Conservation (phyloP, 257 asterid species). For the Lycium ferocissimum region DNA sequence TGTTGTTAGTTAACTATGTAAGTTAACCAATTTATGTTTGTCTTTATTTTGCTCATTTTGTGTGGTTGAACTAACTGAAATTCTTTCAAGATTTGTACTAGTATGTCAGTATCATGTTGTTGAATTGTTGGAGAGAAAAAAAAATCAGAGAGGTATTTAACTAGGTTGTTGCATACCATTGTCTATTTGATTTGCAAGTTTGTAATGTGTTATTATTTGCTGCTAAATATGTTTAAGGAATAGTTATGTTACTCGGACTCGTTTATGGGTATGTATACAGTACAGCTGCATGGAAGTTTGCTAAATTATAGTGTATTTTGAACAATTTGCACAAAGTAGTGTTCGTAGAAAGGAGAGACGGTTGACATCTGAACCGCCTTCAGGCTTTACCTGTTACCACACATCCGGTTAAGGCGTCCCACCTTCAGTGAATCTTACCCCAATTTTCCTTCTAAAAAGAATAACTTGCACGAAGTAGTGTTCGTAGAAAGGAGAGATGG, state of each 20-base stretch:
- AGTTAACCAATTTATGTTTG: constrained; percentile 14
- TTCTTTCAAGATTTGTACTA: background rate
- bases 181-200: constrained; percentile 23
- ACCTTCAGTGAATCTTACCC: background rate
- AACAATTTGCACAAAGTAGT: too few relatives aligned
- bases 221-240: background rate
- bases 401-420: background rate
- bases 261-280: background rate
- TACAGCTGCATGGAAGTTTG: too few relatives aligned
- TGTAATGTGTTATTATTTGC: constrained; percentile 18
- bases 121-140: background rate
- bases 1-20: constrained; percentile 55
- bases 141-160: background rate
- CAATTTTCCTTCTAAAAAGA: background rate
- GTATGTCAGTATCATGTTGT: background rate
- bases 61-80: background rate
- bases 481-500: constrained; percentile 12
- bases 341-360: constrained; percentile 9
- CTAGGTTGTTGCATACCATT: background rate
- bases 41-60: background rate
- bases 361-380: background rate
- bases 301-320: background rate
- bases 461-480: background rate
- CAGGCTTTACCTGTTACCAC: background rate
- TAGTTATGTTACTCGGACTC: background rate